Evolutionary conservation across 2,329 filamentous ascomycete genomes (phyloP).

Genomic region (Fusarium circinatum): DNA sequence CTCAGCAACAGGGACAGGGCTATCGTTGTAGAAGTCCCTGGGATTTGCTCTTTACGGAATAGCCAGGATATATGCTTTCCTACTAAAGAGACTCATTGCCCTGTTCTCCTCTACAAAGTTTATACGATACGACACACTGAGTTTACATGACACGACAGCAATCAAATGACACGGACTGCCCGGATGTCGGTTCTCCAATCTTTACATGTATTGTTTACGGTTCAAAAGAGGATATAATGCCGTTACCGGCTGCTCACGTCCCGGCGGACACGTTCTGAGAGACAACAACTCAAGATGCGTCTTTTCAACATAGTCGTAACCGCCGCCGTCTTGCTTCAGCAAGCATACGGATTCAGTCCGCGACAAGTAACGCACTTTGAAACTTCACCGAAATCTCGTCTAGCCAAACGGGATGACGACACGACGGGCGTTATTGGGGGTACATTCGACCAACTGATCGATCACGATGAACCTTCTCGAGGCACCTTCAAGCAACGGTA

Average conservation of each 20-base stretch:
- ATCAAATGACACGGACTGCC: background rate
- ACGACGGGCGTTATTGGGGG: background rate
- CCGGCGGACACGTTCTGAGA: background rate
- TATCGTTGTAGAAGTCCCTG: background rate
- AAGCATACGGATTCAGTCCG: background rate
- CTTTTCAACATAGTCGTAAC: background rate
- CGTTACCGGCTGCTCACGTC: background rate
- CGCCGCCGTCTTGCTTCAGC: background rate
- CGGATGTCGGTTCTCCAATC: background rate
- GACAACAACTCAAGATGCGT: background rate
- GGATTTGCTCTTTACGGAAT: background rate
- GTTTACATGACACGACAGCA: background rate
- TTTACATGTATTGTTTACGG: background rate
- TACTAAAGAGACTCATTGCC: background rate
- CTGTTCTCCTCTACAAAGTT: background rate
- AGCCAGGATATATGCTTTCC: background rate
- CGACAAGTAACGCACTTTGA: background rate
- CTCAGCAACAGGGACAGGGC: background rate
- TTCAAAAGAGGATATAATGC: background rate
- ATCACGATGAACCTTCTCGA: background rate
- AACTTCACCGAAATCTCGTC: background rate
- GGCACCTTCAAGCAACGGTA: slow-evolving; percentile 6
- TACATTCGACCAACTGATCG: background rate
- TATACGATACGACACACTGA: background rate
- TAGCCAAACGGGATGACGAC: background rate